These are phyloP conservation scores for Arthroderma uncinatum DNA, from an alignment of 2,329 filamentous ascomycete species.

Conservation along the genomic window DNA sequence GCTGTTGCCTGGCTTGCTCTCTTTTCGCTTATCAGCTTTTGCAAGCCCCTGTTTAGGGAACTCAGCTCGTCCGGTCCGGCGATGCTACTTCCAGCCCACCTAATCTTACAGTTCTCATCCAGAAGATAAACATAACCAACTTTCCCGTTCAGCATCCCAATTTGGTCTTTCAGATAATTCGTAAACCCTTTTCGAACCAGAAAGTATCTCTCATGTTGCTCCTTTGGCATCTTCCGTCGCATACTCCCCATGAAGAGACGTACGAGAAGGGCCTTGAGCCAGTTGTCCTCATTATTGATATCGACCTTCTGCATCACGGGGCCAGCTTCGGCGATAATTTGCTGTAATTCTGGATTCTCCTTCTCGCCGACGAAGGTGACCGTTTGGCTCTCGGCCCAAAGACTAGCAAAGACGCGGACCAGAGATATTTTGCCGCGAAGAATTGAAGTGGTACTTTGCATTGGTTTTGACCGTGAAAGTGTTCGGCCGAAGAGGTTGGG, in stretches of 20 bases:
- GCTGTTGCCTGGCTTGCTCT: conserved; percentile 11
- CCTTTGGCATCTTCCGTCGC: conserved; percentile 36
- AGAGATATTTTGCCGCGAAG: conserved; percentile 64
- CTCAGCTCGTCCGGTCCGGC: conserved; percentile 33
- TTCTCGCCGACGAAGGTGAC: conserved; percentile 56
- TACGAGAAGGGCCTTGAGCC: conserved; percentile 49
- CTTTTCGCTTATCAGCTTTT: conserved; percentile 34
- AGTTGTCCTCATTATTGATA: conserved; percentile 79
- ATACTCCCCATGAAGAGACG: conserved; percentile 43
- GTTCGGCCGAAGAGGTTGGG: conserved; percentile 81
- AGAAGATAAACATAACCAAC: conserved; percentile 91
- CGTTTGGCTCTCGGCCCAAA: conserved; percentile 77
- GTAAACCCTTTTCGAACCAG: conserved; percentile 47
- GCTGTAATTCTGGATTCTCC: conserved; percentile 58
- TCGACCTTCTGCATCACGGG: conserved; percentile 63
- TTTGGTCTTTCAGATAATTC: conserved; percentile 46
- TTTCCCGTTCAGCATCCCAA: conserved; percentile 70
- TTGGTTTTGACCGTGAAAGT: conserved; percentile 47
- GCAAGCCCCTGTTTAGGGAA: conserved; percentile 33
- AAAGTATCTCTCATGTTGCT: conserved; percentile 49
- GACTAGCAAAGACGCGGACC: conserved; percentile 67
- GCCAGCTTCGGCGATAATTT: conserved; percentile 44
- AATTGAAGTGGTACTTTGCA: conserved; percentile 61
- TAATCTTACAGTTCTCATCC: conserved; percentile 74
- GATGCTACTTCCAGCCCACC: conserved; percentile 73